Evolutionary conservation across 441 rosid genomes (phyloP), one percentile per base, ranked within the genome.

Genomic region (Omphalea diandra): DNA sequence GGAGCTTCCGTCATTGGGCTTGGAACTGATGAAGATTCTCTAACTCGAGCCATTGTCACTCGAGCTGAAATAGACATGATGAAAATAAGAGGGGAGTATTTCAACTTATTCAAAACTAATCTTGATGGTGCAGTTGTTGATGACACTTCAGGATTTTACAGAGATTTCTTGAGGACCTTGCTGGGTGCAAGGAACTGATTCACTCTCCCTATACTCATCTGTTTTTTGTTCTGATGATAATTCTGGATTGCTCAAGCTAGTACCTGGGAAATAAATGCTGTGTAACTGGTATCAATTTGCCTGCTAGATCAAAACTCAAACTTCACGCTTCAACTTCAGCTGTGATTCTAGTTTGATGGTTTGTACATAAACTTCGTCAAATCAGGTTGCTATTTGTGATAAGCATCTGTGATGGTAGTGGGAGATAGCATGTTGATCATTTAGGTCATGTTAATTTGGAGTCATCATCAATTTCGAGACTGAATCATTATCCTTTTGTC

Each of bases 1-100:
- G 55, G 83, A 59, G 80, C 69, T 66, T 77, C 98, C 9, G 76
- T 90, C 7, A 68, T 76, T 8, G 93, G 99, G 36, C 61, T 84
- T 24, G 99, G 98, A 59, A 92, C 99, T 8, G 99, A 94, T 67
- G 97, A 92, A 76, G 89, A 88, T 75, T 78, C 93, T 14, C 79
- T 95, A 63, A 86, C 86, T 41, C 86, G 98, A 82, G 97, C 85
- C 18, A 84, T 92, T 27, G 81, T 92, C 74, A 77, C 79, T 6
- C 86, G 99, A 68, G 94, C 96, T 17, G 99, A 95, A 73, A 75
- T 86, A 0, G 98, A 95, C 82, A 20, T 82, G 86, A 84, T 74
- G 93, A 86, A 75, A 60, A 71, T 87, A 44, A 85, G 86, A 71
- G 93, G 81, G 33, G 90, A 86, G 80, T 92, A 82, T 56, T 79